Percentiles rank a stretch among this genome's conserved stretches.
These are phyloP conservation scores for Ceratobasidium sp. DNA, from an alignment of 1,284 basidiomycete species.

Conservation along the genomic window DNA sequence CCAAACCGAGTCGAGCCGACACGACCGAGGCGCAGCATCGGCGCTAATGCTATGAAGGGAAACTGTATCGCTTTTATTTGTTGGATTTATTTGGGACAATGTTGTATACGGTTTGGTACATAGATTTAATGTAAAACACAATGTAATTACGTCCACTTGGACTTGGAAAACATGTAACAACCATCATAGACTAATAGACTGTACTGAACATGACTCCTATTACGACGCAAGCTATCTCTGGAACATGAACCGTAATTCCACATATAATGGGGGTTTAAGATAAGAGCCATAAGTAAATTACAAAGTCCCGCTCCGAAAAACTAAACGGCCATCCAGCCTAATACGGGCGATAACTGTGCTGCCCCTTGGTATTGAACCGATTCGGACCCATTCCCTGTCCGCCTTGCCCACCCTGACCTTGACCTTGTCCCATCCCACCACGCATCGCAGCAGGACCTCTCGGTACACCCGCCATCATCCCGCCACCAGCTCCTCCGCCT, in stretches of 20 bases:
- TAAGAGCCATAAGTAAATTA: slow-evolving; percentile 18
- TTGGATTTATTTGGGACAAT: slow-evolving; percentile 6
- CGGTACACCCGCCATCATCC: slow-evolving; percentile 47
- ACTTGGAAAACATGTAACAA: no score
- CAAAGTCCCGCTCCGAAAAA: slow-evolving; percentile 15
- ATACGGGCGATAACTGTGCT: slow-evolving; percentile 83
- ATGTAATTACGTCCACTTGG: no score
- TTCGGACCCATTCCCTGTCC: slow-evolving; percentile 55
- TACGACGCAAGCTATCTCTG: background rate
- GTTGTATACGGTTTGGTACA: background rate
- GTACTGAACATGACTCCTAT: background rate
- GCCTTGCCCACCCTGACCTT: slow-evolving; percentile 50
- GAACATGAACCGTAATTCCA: background rate
- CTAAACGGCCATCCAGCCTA: background rate
- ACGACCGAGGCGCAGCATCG: no score
- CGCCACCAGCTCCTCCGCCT: slow-evolving; percentile 44
- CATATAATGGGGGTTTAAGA: background rate
- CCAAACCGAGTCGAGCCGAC: background rate
- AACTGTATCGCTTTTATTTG: background rate
- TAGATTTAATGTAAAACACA: background rate
- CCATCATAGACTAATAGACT: background rate
- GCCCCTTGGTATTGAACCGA: slow-evolving; percentile 71
- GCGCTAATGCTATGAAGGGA: slow-evolving; percentile 17
- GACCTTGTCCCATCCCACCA: slow-evolving; percentile 49
- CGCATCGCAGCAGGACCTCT: slow-evolving; percentile 59